phyloP scores from a whole-genome alignment of 169 alveolate genomes.

The Plasmodium blacklocki region DNA sequence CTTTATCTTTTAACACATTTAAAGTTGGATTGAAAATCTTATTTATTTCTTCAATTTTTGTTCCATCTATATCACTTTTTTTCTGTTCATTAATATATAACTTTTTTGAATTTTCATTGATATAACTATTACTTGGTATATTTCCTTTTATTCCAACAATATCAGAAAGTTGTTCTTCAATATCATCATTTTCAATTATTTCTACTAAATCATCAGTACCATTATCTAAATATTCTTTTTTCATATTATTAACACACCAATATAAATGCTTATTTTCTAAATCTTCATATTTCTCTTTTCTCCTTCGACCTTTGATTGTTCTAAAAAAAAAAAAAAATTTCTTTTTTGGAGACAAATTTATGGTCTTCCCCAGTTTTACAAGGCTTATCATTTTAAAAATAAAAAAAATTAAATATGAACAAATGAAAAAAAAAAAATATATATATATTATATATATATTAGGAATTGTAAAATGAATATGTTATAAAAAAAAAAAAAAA shows the following conservation, averaged over 20 bases:
- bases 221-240: slow-evolving; percentile 41
- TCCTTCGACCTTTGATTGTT: slow-evolving; percentile 27
- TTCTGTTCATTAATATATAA: not conserved
- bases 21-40: slow-evolving; percentile 53
- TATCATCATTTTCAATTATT: slow-evolving; percentile 28
- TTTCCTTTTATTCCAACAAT: slow-evolving; percentile 36
- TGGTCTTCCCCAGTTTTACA: not conserved
- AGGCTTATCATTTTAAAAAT: no score
- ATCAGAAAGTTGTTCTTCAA: slow-evolving; percentile 51
- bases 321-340: slow-evolving; percentile 11
- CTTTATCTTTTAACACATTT: slow-evolving; percentile 27
- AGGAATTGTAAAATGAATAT: no score
- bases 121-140: slow-evolving; percentile 32
- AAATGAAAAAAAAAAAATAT: no score
- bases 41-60: slow-evolving; percentile 28
- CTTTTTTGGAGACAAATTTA: slow-evolving; percentile 14
- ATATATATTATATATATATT: no score
- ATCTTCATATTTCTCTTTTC: slow-evolving; percentile 65
- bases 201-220: slow-evolving; percentile 26
- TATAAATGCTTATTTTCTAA: slow-evolving; percentile 60
- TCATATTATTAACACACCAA: slow-evolving; percentile 64
- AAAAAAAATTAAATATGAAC: no score
- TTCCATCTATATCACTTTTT: slow-evolving; percentile 11
- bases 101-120: slow-evolving; percentile 39
- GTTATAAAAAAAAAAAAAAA: no score